Base-by-base conservation (phyloP, 495 filamentous ascomycete genomes). In the Tetracladium setigerum region DNA sequence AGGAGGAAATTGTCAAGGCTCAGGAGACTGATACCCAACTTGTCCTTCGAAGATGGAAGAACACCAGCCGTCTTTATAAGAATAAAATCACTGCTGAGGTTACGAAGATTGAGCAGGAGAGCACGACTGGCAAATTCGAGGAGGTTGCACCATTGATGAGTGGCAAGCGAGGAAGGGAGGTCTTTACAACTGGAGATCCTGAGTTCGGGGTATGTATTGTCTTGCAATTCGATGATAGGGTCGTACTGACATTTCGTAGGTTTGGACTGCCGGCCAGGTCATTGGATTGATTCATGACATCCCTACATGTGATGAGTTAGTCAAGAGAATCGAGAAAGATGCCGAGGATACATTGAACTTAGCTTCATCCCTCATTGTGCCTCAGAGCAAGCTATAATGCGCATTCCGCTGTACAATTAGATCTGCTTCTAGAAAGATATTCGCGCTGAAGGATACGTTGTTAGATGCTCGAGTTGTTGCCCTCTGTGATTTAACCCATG, bases 111-210 rank as follows among this genome's bases (percentile, higher is more conserved):
- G 92, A 98, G 72, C 69, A 69, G 52, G 85, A 89, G 76, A 92
- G 87, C 68, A 79, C 67, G 53, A 86, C 82, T 8, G 92, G 90
- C 30, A 86, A 96, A 49, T 98, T 98, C 55, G 77, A 83, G 48
- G 92, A 97, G 65, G 81, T 98, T 49, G 88, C 85, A 24, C 86
- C 86, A 38, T 88, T 76, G 55, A 87, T 98, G 17, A 95, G 88
- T 61, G 92, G 92, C 38, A 85, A 96, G 78, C 76, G 91, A 41
- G 92, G 92, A 14, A 72, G 86, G 19, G 72, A 95, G 71, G 92
- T 98, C 17, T 98, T 95, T 65, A 53, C 89, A 38, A 95, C 88
- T 54, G 92, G 92, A 30, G 92, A 98, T 60, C 74, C 84, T 49
- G 86, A 98, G 53, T 88, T 78, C 64, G 91, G 91, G 32, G 91